Conservation (phyloP, 192 early-diverging fungal species). For the Cladochytrium replicatum region DNA sequence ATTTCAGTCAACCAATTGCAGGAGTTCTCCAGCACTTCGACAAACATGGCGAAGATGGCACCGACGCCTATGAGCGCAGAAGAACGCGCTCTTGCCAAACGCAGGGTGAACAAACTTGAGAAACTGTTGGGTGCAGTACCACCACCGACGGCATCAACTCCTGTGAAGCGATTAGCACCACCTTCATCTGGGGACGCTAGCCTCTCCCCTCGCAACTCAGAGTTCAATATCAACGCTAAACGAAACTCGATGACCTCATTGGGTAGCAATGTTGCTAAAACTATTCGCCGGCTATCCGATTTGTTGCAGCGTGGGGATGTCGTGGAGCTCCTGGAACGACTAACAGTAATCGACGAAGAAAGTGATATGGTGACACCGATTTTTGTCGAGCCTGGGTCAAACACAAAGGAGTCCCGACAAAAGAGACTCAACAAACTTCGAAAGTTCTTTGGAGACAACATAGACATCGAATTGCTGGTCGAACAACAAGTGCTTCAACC, state of each 20-base stretch:
- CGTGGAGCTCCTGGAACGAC: constrained; percentile 14
- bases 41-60: constrained; percentile 6
- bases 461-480: constrained; percentile 11
- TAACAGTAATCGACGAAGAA: constrained; percentile 6
- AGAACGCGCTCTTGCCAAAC: constrained; percentile 24
- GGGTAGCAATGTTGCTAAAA: too few relatives aligned
- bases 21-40: constrained; percentile 1
- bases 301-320: background rate
- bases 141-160: constrained; percentile 16
- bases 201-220: too few relatives aligned
- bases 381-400: constrained; percentile 3
- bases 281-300: background rate
- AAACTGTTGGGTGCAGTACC: constrained; percentile 23
- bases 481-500: constrained; percentile 13
- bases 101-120: constrained; percentile 28
- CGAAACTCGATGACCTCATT: too few relatives aligned
- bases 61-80: constrained; percentile 21
- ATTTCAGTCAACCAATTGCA: constrained; percentile 18
- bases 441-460: constrained; percentile 35
- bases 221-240: too few relatives aligned
- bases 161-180: background rate
- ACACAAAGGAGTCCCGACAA: constrained; percentile 18
- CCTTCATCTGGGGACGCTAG: background rate
- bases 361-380: background rate
- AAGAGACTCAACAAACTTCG: constrained; percentile 25